phyloP scores from a whole-genome alignment of 148 eudicot genomes.

The Silene latifolia region DNA sequence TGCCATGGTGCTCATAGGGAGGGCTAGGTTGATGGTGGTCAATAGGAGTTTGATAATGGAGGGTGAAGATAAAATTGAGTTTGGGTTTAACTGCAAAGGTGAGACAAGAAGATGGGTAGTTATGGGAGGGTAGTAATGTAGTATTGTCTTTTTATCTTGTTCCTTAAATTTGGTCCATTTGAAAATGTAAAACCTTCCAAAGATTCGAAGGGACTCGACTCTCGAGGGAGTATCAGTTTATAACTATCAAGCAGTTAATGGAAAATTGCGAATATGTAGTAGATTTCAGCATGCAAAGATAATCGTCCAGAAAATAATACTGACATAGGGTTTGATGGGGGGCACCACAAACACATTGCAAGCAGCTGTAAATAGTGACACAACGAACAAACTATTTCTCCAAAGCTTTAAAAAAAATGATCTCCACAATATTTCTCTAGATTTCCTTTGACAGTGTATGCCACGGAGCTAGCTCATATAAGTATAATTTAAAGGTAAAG shows the following conservation, averaged over 20 bases:
- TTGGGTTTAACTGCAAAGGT: too few species aligned
- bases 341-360: background rate
- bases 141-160: too few species aligned
- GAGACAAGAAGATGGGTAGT: too few species aligned
- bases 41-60: too few species aligned
- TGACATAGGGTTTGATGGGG: background rate
- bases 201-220: too few species aligned
- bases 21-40: too few species aligned
- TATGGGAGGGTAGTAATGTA: too few species aligned
- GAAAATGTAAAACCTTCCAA: too few species aligned
- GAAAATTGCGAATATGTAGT: background rate
- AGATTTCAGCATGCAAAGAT: background rate
- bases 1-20: too few species aligned
- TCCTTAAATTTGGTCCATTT: too few species aligned
- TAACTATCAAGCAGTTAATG: background rate
- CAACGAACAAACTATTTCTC: background rate
- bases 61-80: too few species aligned
- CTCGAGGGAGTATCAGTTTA: background rate
- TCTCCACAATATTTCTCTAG: background rate
- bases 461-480: background rate
- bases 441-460: background rate
- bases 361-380: background rate
- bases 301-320: background rate
- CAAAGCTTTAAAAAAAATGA: too few species aligned
- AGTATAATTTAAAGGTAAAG: background rate